Evolutionary conservation across 768 basidiomycete species (phyloP), one percentile per base, ranked within the genome.

Genomic region (Lactarius deliciosus): DNA sequence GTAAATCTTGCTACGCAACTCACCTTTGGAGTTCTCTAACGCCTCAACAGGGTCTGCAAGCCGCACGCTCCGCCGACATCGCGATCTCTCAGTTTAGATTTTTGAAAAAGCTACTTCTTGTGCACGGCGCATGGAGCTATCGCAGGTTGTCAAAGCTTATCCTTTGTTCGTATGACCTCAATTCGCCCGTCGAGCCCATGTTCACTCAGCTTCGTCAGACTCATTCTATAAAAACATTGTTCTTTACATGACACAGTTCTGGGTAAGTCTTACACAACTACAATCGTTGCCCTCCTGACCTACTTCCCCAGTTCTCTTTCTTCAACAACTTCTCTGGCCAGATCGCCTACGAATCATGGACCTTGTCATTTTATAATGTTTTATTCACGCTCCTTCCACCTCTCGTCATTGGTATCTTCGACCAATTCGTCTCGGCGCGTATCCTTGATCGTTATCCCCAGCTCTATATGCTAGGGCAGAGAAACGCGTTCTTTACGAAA

Each of bases 301-400:
- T 13, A n/a, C 64, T 59, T n/a, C 16, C 59, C 30, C 68, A 98
- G 96, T 99, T 87, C 77, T 97, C 97, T 11, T 96, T 98, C 82
- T 93, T 96, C 85, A 99, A 98, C 82, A 97, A 96, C 73, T 98
- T 97, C 80, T 99, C 97, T 0, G 97, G 97, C 22, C 97, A 98
- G 76, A 96, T 98, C 68, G 92, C 94, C 60, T 96, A 95, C 75
- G 97, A 99, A 79, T 97, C 96, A 25, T 99, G 97, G 97, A 96
- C 97, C 9, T 84, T 98, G 73, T 95, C 97, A 0, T 83, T 96
- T 73, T 98, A 97, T 81, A 97, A 97, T 75, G 94, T 98, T 72
- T 76, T 97, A 58, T 98, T 98, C 81, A 96, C 96, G 47, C 85
- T 99, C 41, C 83, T 99, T 1, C 96, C 97, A 0, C 97, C 97